Evolutionary conservation across 371 early-diverging fungal species (phyloP), one percentile per base, ranked within the genome.

Genomic region (Mortierella sp.): DNA sequence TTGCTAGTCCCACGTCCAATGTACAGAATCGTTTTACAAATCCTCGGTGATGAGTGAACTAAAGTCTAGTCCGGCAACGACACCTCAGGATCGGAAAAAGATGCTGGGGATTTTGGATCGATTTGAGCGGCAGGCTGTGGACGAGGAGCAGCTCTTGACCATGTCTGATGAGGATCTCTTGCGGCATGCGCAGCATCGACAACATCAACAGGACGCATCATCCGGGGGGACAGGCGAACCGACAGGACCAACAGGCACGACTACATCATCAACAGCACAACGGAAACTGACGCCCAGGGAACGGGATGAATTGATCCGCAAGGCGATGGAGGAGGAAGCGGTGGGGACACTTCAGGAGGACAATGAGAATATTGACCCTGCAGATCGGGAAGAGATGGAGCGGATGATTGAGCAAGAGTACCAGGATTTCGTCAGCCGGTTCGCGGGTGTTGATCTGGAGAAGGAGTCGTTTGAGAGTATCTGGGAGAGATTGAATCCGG

Each of bases 11-110:
- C 87, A 89, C 68, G 50, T 76, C 3, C 77, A 77, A 24, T 94
- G 94, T 76, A 93, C 93, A 14, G 93, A 94, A 71, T 86, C 89
- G 0, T 94, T 94, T 66, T 93, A 93, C 74, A 89, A 87, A 66
- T 87, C 90, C 3, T 90, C 86, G 39, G 85, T 94, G 10, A 85
- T 88, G 43, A 87, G 83, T n/a, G 93, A 93, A 58, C 89, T 94
- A 8, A 79, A 90, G 44, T 86, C 87, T 9, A 79, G 83, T 58
- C 87, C 86, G 9, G 55, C 76, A 0, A 80, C 80, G 39, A 87
- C 87, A 34, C 63, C 79, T 19, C 79, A 85, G 34, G 88, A 89
- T 14, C 86, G 90, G 68, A 80, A 75, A 68, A 80, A 87, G 26
- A 93, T 92, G 92, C 55, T 90, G 8, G 83, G 87, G 48, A 85